Base-by-base conservation (phyloP, 257 asterid genomes). In the Cordia subcordata region DNA sequence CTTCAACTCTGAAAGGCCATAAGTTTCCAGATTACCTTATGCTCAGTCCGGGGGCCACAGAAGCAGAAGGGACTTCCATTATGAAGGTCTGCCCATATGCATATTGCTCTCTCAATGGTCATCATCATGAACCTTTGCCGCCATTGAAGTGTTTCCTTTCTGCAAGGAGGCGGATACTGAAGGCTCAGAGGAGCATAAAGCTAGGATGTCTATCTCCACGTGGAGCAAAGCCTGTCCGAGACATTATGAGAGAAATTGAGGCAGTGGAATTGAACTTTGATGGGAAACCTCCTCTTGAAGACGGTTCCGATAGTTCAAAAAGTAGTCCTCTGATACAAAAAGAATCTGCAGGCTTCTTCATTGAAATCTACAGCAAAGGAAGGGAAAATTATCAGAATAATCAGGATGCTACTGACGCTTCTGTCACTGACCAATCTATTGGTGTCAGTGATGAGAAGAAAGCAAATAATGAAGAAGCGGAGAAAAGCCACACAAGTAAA, bases 101-200 rank as follows among this genome's bases (percentile, higher is more conserved):
- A 12, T 88, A 91, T 51, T 91, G 98, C 20, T 88, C 98, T 8
- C 88, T 88, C n/a, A 91, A 91, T 49, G 98, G 95, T n/a, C 96
- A 83, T 73, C 83, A 60, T 37, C 96, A 76, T 21, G 71, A 76
- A 65, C 74, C 94, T 18, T 55, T 78, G 72, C 94, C 95, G 0
- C 90, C 95, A 0, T 70, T 91, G 44, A 84, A 84, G 85, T 27
- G 71, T 54, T 91, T 91, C 77, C n/a, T 91, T 72, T 77, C 88
- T 1, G 81, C 82, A 0, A 72, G 77, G 68, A 70, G 98, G 80
- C 85, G 77, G 15, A 12, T 66, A 65, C 42, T 85, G 61, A 87
- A 83, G 79, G 62, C 76, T 37, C 93, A 85, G 55, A 74, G 79
- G 85, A 72, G 60, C 61, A 5, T 75, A 13, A 78, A 80, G 77